Percentiles rank a stretch among this genome's conserved stretches.
phyloP scores from a whole-genome alignment of 306 rosid species.

The Glycine tomentella region DNA sequence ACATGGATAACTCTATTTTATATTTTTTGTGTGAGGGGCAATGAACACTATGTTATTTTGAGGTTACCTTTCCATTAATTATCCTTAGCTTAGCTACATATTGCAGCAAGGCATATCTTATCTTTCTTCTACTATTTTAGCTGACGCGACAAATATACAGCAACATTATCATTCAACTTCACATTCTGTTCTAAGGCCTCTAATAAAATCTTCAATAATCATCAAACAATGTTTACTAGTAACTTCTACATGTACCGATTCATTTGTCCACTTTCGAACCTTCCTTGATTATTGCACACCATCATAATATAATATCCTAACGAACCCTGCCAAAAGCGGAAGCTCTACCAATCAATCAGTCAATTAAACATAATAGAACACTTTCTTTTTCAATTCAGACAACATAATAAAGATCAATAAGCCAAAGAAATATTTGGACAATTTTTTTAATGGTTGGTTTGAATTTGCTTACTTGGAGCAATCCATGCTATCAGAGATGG shows the following conservation, averaged over 20 bases:
- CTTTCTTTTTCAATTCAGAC: not conserved
- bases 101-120: not conserved
- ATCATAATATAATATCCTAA: not conserved
- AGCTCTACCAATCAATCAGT: slow-evolving; percentile 25
- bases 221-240: not conserved
- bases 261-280: not conserved
- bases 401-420: not conserved
- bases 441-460: too few relatives aligned
- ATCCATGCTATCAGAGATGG: slow-evolving; percentile 56
- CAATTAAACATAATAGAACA: not conserved
- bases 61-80: not conserved
- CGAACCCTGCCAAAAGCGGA: slow-evolving; percentile 40
- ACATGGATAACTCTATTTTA: not conserved
- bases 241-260: not conserved
- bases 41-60: not conserved
- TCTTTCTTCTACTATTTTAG: not conserved
- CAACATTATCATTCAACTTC: slow-evolving; percentile 18
- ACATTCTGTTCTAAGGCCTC: not conserved
- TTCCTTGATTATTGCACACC: not conserved
- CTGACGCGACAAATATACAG: not conserved
- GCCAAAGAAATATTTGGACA: not conserved
- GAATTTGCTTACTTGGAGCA: slow-evolving; percentile 47
- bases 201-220: not conserved
- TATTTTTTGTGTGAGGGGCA: not conserved
- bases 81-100: not conserved